Evolutionary conservation across 768 basidiomycete genomes (phyloP).

Genomic region (Naganishia vishniacii): DNA sequence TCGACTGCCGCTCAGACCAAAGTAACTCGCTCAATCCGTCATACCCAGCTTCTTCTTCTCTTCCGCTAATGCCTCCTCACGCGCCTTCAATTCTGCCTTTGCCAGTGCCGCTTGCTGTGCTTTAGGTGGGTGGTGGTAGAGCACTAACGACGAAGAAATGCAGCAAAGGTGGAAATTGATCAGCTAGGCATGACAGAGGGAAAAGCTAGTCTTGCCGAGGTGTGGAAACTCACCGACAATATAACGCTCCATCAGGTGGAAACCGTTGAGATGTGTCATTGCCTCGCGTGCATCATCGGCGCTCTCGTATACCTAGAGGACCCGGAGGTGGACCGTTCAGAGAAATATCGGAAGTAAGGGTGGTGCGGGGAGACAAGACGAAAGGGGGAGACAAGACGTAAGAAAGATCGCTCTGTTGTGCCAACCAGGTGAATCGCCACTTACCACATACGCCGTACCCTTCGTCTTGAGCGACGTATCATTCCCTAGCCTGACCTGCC

Average conservation of each 20-base stretch:
- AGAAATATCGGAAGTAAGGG: too few relatives aligned
- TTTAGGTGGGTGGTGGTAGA: constrained; percentile 97
- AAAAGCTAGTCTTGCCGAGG: background rate
- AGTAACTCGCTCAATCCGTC: constrained; percentile 20
- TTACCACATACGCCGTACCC: constrained; percentile 94
- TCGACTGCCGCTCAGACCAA: too few relatives aligned
- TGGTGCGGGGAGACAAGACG: background rate
- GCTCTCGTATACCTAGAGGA: constrained; percentile 37
- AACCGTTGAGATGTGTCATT: constrained; percentile 91
- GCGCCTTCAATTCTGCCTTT: constrained; percentile 81
- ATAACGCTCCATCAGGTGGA: constrained; percentile 95
- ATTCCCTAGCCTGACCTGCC: constrained; percentile 89
- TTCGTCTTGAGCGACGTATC: constrained; percentile 71
- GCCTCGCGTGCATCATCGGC: constrained; percentile 82
- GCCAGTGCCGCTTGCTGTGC: constrained; percentile 80
- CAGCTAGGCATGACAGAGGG: too few relatives aligned
- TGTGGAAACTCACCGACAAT: constrained; percentile 62
- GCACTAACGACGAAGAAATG: constrained; percentile 53
- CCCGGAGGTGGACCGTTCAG: too few relatives aligned
- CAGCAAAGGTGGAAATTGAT: background rate
- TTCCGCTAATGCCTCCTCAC: constrained; percentile 82
- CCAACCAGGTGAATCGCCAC: too few relatives aligned
- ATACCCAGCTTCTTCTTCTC: constrained; percentile 64
- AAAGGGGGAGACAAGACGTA: background rate
- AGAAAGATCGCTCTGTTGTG: too few relatives aligned